A percentile compares a stretch with the other conserved stretches of the same genome.
These are phyloP conservation scores for Aspergillus sp. DNA, from an alignment of 2,329 filamentous ascomycete species.

Conservation along the genomic window DNA sequence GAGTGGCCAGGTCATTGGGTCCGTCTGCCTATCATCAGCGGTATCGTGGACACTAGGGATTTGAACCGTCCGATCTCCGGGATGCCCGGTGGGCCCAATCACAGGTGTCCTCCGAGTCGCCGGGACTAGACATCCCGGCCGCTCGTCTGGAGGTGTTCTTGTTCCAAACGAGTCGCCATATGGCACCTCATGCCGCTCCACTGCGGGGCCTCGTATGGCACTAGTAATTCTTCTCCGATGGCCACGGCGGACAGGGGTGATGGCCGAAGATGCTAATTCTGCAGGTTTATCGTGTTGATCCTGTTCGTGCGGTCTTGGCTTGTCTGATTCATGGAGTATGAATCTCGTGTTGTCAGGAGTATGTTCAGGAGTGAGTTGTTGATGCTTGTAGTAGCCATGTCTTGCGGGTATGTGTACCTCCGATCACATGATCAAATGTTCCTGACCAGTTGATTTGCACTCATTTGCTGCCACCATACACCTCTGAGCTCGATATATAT, in stretches of 20 bases:
- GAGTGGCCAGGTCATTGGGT: constrained; percentile 1
- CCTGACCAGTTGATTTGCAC: neutral
- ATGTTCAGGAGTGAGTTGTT: too few species aligned
- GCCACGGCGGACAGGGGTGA: neutral
- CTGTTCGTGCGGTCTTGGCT: neutral
- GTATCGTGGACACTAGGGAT: neutral
- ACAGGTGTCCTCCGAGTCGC: neutral
- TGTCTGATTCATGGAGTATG: neutral
- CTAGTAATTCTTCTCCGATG: neutral
- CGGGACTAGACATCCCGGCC: neutral
- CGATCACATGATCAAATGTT: too few species aligned
- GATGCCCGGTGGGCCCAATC: constrained; percentile 1
- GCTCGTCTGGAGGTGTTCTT: neutral
- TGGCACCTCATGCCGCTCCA: neutral
- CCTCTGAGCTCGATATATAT: neutral
- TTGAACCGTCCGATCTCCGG: neutral
- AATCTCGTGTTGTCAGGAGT: too few species aligned
- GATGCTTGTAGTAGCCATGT: neutral
- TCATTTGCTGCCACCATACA: too few species aligned
- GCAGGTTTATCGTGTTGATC: neutral
- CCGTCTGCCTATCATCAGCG: neutral
- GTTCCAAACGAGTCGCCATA: neutral
- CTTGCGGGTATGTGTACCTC: neutral
- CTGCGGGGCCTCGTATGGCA: neutral
- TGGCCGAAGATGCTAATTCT: neutral